Base-by-base conservation (phyloP, 202 grass and related monocot genomes). In the Zizania palustris region DNA sequence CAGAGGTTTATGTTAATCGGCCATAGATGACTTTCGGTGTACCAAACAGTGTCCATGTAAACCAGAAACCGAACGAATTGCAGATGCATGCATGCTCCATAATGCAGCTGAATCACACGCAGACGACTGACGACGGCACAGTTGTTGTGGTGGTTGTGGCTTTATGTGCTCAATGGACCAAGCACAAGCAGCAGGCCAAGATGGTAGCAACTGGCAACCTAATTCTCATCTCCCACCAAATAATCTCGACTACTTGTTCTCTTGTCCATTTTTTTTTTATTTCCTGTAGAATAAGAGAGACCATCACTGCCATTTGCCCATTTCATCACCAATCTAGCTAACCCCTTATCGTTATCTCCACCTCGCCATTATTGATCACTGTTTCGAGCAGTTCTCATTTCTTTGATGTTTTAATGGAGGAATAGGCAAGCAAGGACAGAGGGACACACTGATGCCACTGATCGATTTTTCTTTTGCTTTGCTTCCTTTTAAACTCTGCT, bases 61-160 rank as follows among this genome's bases (percentile, higher is more conserved):
- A 42, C 59, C 10, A 28, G 38, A 40, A 51, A 48, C 20, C 19
- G 35, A 19, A 34, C 13, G 57, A 8, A 22, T 63, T 34, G 63
- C 12, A 28, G 28, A 28, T 28, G 7, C 38, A 78, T 3, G 50
- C 16, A 49, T 19, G 37, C 1, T 39, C 7, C 6, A 34, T 15
- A 9, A 63, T 28, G 45, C 40, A 66, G 60, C 49, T 45, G 65
- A 67, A 51, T 56, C 54, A 1, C 42, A 22, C 39, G 0, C 4
- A 44, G 63, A 39, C 71, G 42, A 45, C 70, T 34, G 54, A 16
- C 28, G 49, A 76, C 16, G 65, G 65, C 57, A 71, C 41, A 50
- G 72, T 76, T 35, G 84, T 64, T 62, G 84, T 3, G 46, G 84
- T 86, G 48, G 77, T 81, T 82, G 73, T 54, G 11, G 77, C 39